A percentile compares a stretch with the other conserved stretches of the same genome.
Evolutionary conservation across 2,329 filamentous ascomycete genomes (phyloP).

Genomic region (Stromatinia cepivora): DNA sequence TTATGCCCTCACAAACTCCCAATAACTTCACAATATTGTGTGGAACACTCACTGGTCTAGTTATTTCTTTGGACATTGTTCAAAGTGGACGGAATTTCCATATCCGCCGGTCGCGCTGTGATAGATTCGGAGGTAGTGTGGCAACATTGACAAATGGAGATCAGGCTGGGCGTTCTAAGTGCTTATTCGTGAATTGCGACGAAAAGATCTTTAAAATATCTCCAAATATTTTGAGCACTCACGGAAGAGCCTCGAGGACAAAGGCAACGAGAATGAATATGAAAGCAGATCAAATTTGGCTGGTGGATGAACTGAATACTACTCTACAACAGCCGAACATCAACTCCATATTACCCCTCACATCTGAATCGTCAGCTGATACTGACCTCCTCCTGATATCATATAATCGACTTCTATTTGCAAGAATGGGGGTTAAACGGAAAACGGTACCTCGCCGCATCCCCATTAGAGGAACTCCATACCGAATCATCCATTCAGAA

Average conservation of each 20-base stretch:
- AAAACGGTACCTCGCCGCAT: slow-evolving; percentile 54
- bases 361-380: slow-evolving; percentile 35
- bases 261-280: not conserved
- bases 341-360: slow-evolving; percentile 50
- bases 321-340: slow-evolving; percentile 50
- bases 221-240: slow-evolving; percentile 12
- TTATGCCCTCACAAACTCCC: slow-evolving; percentile 11
- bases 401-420: slow-evolving; percentile 52
- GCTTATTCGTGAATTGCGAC: slow-evolving; percentile 52
- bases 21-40: slow-evolving; percentile 33
- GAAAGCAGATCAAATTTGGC: slow-evolving; percentile 48
- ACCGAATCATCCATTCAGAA: slow-evolving; percentile 55
- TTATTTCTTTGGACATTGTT: slow-evolving; percentile 33
- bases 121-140: slow-evolving; percentile 37
- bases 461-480: slow-evolving; percentile 43
- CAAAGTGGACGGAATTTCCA: slow-evolving; percentile 15
- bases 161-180: slow-evolving; percentile 27
- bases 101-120: slow-evolving; percentile 26
- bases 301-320: slow-evolving; percentile 51
- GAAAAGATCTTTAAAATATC: slow-evolving; percentile 43
- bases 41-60: slow-evolving; percentile 38
- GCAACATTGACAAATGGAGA: slow-evolving; percentile 34
- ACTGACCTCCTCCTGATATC: slow-evolving; percentile 51
- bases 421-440: slow-evolving; percentile 50
- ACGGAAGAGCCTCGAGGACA: not conserved